A percentile compares a stretch with the other conserved stretches of the same genome.
phyloP scores from a whole-genome alignment of 306 rosid genomes.

The Sindora glabra region DNA sequence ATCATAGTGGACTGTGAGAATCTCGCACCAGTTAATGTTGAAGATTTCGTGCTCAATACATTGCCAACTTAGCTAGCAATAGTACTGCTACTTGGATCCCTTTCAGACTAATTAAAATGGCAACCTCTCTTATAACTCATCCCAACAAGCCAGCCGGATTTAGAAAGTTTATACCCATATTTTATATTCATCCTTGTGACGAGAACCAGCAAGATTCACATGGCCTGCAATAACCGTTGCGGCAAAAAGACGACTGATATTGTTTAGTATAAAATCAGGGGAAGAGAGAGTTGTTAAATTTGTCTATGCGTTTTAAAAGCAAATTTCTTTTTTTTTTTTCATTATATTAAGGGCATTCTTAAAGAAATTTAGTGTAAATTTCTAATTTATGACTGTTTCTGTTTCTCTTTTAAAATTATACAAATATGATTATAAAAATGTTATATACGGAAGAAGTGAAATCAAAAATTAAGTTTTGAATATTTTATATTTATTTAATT shows the following conservation, averaged over 20 bases:
- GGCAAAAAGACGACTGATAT: neutral
- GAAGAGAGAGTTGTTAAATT: too few species aligned
- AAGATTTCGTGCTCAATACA: conserved; percentile 25
- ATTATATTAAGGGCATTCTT: too few species aligned
- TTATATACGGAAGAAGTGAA: too few species aligned
- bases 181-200: conserved; percentile 9
- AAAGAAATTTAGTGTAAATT: too few species aligned
- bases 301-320: too few species aligned
- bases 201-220: conserved; percentile 33
- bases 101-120: conserved; percentile 12
- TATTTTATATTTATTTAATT: too few species aligned
- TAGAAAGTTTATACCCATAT: conserved; percentile 12
- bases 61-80: conserved; percentile 14
- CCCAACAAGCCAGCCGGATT: conserved; percentile 4
- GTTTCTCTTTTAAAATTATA: too few species aligned
- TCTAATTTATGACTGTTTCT: too few species aligned
- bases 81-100: conserved; percentile 11
- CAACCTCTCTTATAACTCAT: conserved; percentile 10
- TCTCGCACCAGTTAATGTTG: conserved; percentile 7
- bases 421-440: too few species aligned
- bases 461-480: too few species aligned
- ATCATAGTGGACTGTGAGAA: conserved; percentile 19
- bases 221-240: conserved; percentile 20
- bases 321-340: too few species aligned
- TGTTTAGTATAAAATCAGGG: too few species aligned